Conservation (phyloP, 2,329 filamentous ascomycete species). For the Xylariales sp. region DNA sequence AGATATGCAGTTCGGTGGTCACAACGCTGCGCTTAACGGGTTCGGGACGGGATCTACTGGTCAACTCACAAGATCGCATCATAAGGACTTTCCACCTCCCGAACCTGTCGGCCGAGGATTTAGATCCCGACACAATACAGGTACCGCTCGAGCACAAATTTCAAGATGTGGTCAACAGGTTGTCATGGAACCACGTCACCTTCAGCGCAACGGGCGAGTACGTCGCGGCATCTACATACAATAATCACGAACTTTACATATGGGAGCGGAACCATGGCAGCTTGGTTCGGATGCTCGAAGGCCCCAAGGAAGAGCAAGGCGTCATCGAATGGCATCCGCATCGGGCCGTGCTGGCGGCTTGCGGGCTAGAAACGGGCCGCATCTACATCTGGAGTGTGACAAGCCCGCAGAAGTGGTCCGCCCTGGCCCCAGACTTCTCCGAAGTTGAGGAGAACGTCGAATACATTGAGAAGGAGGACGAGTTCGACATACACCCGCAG, state of each 20-base stretch:
- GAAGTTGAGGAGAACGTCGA: constrained; percentile 98
- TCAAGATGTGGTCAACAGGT: constrained; percentile 90
- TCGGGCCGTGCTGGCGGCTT: constrained; percentile 81
- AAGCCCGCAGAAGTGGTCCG: constrained; percentile 94
- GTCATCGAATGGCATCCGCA: constrained; percentile 97
- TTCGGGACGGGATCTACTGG: constrained; percentile 81
- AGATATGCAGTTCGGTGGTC: constrained; percentile 81
- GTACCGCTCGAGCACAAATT: constrained; percentile 96
- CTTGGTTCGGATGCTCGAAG: constrained; percentile 93
- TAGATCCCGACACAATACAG: constrained; percentile 81
- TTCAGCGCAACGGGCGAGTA: constrained; percentile 95
- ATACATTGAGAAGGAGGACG: constrained; percentile 91
- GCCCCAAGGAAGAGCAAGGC: constrained; percentile 92
- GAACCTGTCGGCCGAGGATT: constrained; percentile 61
- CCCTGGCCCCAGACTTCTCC: constrained; percentile 90
- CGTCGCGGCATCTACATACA: constrained; percentile 92
- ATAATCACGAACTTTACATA: constrained; percentile 98
- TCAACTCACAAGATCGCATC: constrained; percentile 92
- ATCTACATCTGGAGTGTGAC: constrained; percentile 97
- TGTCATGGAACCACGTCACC: constrained; percentile 95
- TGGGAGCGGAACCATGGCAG: constrained; percentile 95
- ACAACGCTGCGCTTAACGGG: constrained; percentile 79
- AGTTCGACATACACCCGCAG: constrained; percentile 95
- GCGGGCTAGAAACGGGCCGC: constrained; percentile 84
- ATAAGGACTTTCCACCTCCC: constrained; percentile 90